Percentiles rank a stretch among this genome's conserved stretches.
These are phyloP conservation scores for Clarireedia homoeocarpa DNA, from an alignment of 2,329 filamentous ascomycete species.

Conservation along the genomic window DNA sequence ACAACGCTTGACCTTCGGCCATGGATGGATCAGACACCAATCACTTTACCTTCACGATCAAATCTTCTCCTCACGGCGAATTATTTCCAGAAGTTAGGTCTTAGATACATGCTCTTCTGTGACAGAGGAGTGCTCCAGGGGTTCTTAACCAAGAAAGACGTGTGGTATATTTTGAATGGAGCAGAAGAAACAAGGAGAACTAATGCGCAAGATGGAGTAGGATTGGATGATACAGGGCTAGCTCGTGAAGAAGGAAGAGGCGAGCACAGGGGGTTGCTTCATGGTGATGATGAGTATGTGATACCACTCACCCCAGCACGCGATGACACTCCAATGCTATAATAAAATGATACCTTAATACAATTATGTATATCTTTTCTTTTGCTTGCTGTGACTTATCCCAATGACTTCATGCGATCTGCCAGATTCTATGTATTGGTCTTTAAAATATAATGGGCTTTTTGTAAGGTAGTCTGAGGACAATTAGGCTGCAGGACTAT, in stretches of 20 bases:
- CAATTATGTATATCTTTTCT: too few species aligned
- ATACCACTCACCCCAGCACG: conserved; percentile 15
- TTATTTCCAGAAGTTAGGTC: conserved; percentile 90
- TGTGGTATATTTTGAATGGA: conserved; percentile 86
- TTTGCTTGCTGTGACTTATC: too few species aligned
- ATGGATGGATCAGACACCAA: conserved; percentile 98
- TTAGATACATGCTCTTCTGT: conserved; percentile 83
- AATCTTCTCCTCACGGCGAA: conserved; percentile 77
- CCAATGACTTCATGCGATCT: too few species aligned
- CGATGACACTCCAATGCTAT: conserved; percentile 22
- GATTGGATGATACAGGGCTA: conserved; percentile 29
- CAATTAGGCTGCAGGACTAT: too few species aligned
- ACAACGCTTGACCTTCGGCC: conserved; percentile 80
- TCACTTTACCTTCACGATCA: conserved; percentile 72
- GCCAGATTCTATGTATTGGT: too few species aligned
- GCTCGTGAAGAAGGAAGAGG: conserved; percentile 33
- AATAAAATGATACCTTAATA: background rate
- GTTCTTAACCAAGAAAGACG: conserved; percentile 92
- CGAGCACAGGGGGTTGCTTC: conserved; percentile 38
- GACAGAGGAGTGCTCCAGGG: conserved; percentile 77
- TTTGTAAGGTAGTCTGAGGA: too few species aligned
- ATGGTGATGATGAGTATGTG: conserved; percentile 28
- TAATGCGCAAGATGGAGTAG: conserved; percentile 28
- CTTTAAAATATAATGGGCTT: too few species aligned
- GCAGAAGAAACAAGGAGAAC: conserved; percentile 52